Percentiles rank a stretch among this genome's conserved stretches.
These are phyloP conservation scores for Fusarium sacchari DNA, from an alignment of 2,329 filamentous ascomycete genomes.

Conservation along the genomic window DNA sequence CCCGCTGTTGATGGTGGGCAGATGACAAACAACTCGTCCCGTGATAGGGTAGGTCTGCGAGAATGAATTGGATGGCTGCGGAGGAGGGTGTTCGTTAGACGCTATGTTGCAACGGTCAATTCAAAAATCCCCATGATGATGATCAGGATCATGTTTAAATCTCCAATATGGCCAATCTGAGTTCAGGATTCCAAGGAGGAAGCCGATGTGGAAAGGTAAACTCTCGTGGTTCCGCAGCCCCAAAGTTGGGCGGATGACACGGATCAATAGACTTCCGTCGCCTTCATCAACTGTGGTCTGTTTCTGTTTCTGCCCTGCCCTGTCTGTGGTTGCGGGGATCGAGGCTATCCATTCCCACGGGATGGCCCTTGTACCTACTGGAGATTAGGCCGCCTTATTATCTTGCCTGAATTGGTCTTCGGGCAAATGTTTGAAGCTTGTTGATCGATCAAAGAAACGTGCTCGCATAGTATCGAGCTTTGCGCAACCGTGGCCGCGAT, in stretches of 20 bases:
- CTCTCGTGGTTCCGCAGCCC: not conserved
- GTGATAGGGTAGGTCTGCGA: constrained; percentile 12
- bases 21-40: constrained; percentile 9
- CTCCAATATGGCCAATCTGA: constrained; percentile 1
- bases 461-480: not conserved
- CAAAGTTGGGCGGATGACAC: constrained; percentile 6
- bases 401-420: constrained; percentile 22
- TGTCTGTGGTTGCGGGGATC: constrained; percentile 21
- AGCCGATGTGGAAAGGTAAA: not conserved
- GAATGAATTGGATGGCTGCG: not conserved
- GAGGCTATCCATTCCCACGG: constrained; percentile 31
- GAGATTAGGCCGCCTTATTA: constrained; percentile 22
- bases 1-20: constrained; percentile 12
- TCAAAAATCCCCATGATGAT: constrained; percentile 29
- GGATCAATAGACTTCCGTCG: constrained; percentile 4
- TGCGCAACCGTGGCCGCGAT: constrained; percentile 4
- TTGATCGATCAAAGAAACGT: not conserved
- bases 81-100: constrained; percentile 14
- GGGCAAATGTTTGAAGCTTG: not conserved
- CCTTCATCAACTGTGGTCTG: not conserved
- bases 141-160: constrained; percentile 20
- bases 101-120: constrained; percentile 18
- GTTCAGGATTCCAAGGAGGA: not conserved
- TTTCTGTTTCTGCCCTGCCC: not conserved
- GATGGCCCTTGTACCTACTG: constrained; percentile 12